Percentiles rank a stretch among this genome's conserved stretches.
Conservation (phyloP, 805 yeast species). For the Metschnikowia gruessii region DNA sequence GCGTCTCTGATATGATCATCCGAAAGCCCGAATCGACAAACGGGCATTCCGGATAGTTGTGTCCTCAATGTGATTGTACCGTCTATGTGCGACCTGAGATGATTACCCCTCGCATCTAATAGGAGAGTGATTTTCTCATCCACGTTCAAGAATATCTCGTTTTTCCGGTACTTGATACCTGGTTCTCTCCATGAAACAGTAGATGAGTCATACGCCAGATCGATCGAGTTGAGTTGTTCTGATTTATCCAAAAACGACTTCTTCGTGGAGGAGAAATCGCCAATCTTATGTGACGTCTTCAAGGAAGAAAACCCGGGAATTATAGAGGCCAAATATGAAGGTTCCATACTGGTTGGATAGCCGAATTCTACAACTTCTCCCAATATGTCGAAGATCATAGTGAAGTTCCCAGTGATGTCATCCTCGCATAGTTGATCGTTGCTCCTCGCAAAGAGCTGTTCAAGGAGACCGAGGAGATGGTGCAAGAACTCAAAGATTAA, state of each 20-base stretch:
- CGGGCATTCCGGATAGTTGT: conserved; percentile 77
- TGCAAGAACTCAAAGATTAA: conserved; percentile 75
- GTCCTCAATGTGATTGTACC: conserved; percentile 72
- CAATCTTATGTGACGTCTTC: conserved; percentile 2
- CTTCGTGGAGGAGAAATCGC: conserved; percentile 3
- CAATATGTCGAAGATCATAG: conserved; percentile 67
- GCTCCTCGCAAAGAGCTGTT: conserved; percentile 25
- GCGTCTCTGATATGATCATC: conserved; percentile 38
- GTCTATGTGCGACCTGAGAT: conserved; percentile 68
- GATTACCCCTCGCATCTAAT: conserved; percentile 60
- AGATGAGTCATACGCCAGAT: conserved; percentile 17
- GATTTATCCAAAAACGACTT: conserved; percentile 9
- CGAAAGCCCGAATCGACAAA: conserved; percentile 75
- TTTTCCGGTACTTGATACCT: conserved; percentile 74
- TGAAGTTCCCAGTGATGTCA: conserved; percentile 61
- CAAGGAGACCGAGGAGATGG: conserved; percentile 54
- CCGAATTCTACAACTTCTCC: conserved; percentile 80
- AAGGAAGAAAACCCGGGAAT: conserved; percentile 16
- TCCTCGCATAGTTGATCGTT: conserved; percentile 26
- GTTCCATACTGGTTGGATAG: conserved; percentile 66
- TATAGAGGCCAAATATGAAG: conserved; percentile 18
- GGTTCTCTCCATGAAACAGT: conserved; percentile 63
- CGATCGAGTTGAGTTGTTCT: conserved; percentile 7
- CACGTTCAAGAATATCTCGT: conserved; percentile 75
- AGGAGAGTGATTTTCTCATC: conserved; percentile 71